phyloP scores from a whole-genome alignment of 768 basidiomycete species.

The Suillus decipiens region DNA sequence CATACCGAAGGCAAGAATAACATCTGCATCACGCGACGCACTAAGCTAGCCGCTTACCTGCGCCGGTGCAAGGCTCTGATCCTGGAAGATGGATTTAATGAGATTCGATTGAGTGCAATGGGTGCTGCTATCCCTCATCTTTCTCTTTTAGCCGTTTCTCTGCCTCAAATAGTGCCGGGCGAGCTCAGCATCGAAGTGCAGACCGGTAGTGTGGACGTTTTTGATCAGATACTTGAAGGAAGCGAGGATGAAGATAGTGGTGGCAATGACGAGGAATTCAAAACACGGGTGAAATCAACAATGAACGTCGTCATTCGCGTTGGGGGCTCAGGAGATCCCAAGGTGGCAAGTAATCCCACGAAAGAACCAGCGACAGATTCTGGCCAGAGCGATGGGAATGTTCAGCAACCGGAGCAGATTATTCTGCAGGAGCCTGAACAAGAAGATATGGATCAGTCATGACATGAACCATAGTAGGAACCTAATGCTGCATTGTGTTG shows the following conservation, averaged over 20 bases:
- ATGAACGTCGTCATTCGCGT: conserved; percentile 62
- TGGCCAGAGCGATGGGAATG: conserved; percentile 12
- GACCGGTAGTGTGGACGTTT: conserved; percentile 72
- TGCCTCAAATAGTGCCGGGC: conserved; percentile 72
- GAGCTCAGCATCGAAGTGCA: conserved; percentile 63
- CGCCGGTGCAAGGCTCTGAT: conserved; percentile 74
- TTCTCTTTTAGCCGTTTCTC: conserved; percentile 63
- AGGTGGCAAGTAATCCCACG: conserved; percentile 18
- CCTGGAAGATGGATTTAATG: conserved; percentile 77
- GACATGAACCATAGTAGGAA: conserved; percentile 5
- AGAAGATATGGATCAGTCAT: conserved; percentile 38
- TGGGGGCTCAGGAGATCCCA: conserved; percentile 53
- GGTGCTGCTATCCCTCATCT: conserved; percentile 89
- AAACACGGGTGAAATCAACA: conserved; percentile 71
- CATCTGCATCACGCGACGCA: conserved; percentile 80
- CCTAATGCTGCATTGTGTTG: not conserved
- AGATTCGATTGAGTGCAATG: conserved; percentile 76
- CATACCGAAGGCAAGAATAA: conserved; percentile 81
- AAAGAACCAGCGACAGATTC: conserved; percentile 11
- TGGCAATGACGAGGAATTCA: conserved; percentile 55
- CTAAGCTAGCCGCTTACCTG: conserved; percentile 70
- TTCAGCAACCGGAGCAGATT: conserved; percentile 26
- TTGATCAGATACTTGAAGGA: conserved; percentile 78
- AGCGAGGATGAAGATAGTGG: conserved; percentile 71
- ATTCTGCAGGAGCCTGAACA: conserved; percentile 47